These are phyloP conservation scores for Calocera viscosa DNA, from an alignment of 768 basidiomycete species.

Conservation along the genomic window DNA sequence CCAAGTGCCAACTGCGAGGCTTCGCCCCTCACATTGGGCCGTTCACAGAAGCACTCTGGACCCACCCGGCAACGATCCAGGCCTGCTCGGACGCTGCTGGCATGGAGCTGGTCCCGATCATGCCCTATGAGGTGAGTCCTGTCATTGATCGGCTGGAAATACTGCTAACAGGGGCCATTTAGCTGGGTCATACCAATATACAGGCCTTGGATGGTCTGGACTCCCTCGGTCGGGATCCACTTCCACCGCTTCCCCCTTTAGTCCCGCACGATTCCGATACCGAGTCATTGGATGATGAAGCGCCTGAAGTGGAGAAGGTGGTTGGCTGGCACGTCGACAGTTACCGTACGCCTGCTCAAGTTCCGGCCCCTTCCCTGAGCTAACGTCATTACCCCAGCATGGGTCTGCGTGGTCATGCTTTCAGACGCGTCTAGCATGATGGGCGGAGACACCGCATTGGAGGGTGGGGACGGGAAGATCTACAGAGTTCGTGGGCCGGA, in stretches of 20 bases:
- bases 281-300: not conserved
- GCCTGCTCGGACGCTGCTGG: constrained; percentile 14
- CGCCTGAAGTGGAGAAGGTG: not conserved
- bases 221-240: not conserved
- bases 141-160: not conserved
- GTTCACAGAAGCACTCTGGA: constrained; percentile 10
- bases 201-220: constrained; percentile 7
- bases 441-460: constrained; percentile 14
- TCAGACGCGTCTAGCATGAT: constrained; percentile 10
- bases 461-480: constrained; percentile 13
- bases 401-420: constrained; percentile 15
- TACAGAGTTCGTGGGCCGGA: constrained; percentile 12
- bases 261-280: not conserved
- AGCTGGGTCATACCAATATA: constrained; percentile 13
- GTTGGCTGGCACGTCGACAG: constrained; percentile 1
- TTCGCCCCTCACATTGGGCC: not conserved
- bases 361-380: not conserved
- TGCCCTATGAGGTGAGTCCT: not conserved
- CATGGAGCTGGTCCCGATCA: constrained; percentile 14
- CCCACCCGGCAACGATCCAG: constrained; percentile 9
- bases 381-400: too few species aligned
- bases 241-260: not conserved
- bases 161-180: not conserved
- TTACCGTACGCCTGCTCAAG: not conserved
- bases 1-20: constrained; percentile 7